Conservation (phyloP, 2,329 filamentous ascomycete species). For the Diaporthe sp. region DNA sequence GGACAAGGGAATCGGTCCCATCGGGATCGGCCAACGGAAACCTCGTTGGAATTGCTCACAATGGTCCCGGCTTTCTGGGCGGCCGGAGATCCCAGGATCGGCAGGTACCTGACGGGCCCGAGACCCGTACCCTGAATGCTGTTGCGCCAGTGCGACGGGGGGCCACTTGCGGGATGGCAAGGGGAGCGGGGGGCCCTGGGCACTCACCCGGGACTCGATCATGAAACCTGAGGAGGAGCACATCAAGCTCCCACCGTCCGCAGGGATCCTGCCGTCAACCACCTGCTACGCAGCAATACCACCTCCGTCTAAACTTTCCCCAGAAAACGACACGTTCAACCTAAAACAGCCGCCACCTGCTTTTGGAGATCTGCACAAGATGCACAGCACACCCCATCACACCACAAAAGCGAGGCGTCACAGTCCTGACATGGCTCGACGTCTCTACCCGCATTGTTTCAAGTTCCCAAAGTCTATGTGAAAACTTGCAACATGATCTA, state of each 20-base stretch:
- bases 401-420: constrained; percentile 14
- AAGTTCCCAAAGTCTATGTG: constrained; percentile 25
- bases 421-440: constrained; percentile 19
- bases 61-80: constrained; percentile 8
- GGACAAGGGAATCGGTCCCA: not conserved
- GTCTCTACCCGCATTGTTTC: constrained; percentile 28
- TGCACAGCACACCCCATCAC: constrained; percentile 21
- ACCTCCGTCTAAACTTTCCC: constrained; percentile 29
- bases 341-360: constrained; percentile 9
- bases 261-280: constrained; percentile 12
- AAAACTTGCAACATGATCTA: constrained; percentile 20
- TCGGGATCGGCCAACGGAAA: not conserved
- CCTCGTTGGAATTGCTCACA: not conserved
- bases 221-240: constrained; percentile 15
- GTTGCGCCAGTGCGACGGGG: not conserved
- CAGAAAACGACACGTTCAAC: not conserved
- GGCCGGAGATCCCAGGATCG: constrained; percentile 30
- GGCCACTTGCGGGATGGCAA: not conserved
- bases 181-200: not conserved
- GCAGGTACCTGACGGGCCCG: constrained; percentile 27
- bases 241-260: not conserved
- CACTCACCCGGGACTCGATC: constrained; percentile 2
- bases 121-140: constrained; percentile 11
- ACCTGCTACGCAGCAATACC: constrained; percentile 17
- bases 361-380: constrained; percentile 2